These are phyloP conservation scores for Macrotyloma uniflorum DNA, from an alignment of 306 rosid genomes.

Conservation along the genomic window DNA sequence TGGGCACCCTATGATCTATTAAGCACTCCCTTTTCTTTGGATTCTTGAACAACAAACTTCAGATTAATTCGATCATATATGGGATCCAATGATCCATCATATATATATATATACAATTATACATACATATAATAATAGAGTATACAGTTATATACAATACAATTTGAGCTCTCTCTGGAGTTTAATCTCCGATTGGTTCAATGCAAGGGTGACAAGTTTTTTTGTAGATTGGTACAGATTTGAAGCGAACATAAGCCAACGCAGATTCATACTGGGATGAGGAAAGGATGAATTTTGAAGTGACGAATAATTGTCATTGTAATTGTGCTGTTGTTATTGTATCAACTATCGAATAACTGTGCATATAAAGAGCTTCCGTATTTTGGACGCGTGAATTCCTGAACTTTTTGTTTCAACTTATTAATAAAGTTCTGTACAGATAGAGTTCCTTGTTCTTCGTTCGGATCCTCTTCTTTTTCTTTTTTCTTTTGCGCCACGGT, in stretches of 20 bases:
- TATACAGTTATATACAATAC: background rate
- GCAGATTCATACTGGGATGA: conserved; percentile 2
- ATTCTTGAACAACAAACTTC: conserved; percentile 42
- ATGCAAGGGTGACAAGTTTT: background rate
- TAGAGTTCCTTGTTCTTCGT: background rate
- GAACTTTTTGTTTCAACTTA: background rate
- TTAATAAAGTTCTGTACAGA: background rate
- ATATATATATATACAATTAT: background rate
- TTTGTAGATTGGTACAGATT: background rate
- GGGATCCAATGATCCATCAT: background rate
- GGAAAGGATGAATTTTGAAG: conserved; percentile 3
- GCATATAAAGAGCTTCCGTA: conserved; percentile 41
- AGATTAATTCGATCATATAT: too few relatives aligned
- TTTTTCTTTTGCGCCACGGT: background rate
- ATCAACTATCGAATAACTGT: conserved; percentile 27
- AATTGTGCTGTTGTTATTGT: conserved; percentile 12
- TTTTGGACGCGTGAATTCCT: conserved; percentile 26
- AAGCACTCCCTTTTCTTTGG: conserved; percentile 73
- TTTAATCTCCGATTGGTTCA: background rate
- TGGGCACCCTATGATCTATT: conserved; percentile 95
- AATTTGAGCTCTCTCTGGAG: background rate
- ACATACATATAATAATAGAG: background rate
- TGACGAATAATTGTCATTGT: background rate
- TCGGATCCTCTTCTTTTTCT: background rate
- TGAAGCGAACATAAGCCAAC: background rate